Evolutionary conservation across 78 protist genomes (phyloP), one percentile per base, ranked within the genome.

Genomic region (Protostelium mycophagum): DNA sequence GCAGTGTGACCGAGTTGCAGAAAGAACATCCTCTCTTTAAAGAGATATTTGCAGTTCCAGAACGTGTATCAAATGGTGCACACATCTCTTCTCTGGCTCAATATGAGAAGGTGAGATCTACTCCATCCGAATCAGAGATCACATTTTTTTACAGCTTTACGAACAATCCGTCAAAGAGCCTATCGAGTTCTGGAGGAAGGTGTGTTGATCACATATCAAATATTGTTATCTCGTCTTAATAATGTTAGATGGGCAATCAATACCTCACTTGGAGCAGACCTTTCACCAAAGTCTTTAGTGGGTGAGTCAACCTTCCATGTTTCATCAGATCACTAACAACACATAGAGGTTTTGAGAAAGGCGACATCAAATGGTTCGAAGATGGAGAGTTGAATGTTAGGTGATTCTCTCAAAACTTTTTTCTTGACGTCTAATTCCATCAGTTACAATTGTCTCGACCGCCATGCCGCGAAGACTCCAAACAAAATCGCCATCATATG

Each of bases 381-480:
- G 96, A 92, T 87, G 98, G 97, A 36, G 88, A 93, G 93, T 86
- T 95, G 28, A 97, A 97, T 89, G 91, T 97, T 28, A 89, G 95
- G 28, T 51, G 73, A 51, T 51, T 16, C 16, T 25, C 31, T 51
- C 73, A 51, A 51, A 5, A 51, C 73, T 25, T 25, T 5, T 51
- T 51, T 51, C 31, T 51, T 5, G n/a, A n/a, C n/a, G 16, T 5
- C 73, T 51, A 5, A 51, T 16, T 25, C 73, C 5, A 51, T 25
- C 73, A 86, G 91, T 0, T 94, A 96, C 91, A 97, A 97, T 88
- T 94, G 97, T 85, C 88, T 97, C 28, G 97, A 96, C 90, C 91
- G 97, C 37, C 97, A 96, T 87, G 88, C 94, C 37, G 83, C 86
- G 38, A 90, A 85, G 31, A 97, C 94, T 1, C 88, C 63, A 10